These are phyloP conservation scores for Fusarium devonianum DNA, from an alignment of 2,329 filamentous ascomycete species.

Conservation along the genomic window DNA sequence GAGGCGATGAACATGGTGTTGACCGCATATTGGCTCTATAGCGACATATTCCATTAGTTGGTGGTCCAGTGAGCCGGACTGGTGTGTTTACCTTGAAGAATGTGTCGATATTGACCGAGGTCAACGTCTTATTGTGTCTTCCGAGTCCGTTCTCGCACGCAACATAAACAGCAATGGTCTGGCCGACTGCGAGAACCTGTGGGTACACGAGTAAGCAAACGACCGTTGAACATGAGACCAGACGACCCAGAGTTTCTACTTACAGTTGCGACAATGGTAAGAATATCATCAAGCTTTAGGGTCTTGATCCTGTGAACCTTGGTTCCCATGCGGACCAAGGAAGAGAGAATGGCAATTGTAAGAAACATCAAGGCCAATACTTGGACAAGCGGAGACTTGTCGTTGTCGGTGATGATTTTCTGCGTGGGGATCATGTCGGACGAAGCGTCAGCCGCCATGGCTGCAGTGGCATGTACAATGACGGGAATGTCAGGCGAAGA, in stretches of 20 bases:
- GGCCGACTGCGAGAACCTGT: conserved; percentile 32
- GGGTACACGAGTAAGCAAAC: background rate
- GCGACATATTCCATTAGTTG: conserved; percentile 3
- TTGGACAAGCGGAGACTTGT: conserved; percentile 44
- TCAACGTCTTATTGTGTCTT: conserved; percentile 27
- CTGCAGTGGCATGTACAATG: too few relatives aligned
- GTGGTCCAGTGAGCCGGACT: too few relatives aligned
- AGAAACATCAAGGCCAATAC: conserved; percentile 43
- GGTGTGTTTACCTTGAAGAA: conserved; percentile 39
- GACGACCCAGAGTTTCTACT: conserved; percentile 1
- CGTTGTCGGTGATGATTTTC: conserved; percentile 38
- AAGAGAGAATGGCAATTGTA: conserved; percentile 39
- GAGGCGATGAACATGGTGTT: conserved; percentile 39
- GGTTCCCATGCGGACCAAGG: conserved; percentile 37
- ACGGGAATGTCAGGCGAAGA: too few relatives aligned
- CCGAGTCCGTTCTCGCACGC: conserved; percentile 38
- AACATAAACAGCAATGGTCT: conserved; percentile 32
- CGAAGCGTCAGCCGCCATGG: background rate
- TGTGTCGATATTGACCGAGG: conserved; percentile 9
- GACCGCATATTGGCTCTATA: conserved; percentile 39
- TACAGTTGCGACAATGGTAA: conserved; percentile 39
- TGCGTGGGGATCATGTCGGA: conserved; percentile 35
- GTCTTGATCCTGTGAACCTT: conserved; percentile 43
- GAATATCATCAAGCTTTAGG: conserved; percentile 38
- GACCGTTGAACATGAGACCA: background rate